Base-by-base conservation (phyloP, 1,139 yeast species). In the Kodamaea derodonti region DNA sequence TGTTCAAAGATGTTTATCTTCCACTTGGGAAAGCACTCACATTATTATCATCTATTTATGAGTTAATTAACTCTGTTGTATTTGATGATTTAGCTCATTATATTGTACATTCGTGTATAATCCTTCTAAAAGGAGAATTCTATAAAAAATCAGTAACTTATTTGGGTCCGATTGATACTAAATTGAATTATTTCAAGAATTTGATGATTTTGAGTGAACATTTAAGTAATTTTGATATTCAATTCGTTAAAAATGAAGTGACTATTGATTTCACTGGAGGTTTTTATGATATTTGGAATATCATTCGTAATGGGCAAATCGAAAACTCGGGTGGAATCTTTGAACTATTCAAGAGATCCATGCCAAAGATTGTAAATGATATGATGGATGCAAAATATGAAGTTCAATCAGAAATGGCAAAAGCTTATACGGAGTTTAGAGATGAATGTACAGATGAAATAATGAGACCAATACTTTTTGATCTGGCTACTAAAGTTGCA, bases 51-150 rank as follows among this genome's bases (percentile, higher is more conserved):
- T 84, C 79, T 50, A 82, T 90, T 15, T 85, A 87, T 52, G 95
- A 86, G 50, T 65, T 88, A 46, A 75, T 90, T 17, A 80, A 82
- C 44, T 77, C 84, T 1, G 65, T 75, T 8, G 85, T 88, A 1
- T 90, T 90, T 60, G 95, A 88, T 51, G 95, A 87, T 51, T 60
- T 90, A 42, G 95, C 97, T 0, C 95, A 88, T 54, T 78, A 84
- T 36, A 80, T 87, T 38, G 86, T 90, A 4, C 95, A 86, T 51
- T 76, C 84, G 31, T 83, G 95, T 47, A 72, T 90, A 26, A 55
- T 62, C 27, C 34, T 84, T 78, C 20, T 69, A 72, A 54, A 73
- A 63, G 54, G 66, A 51, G 48, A 62, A 24, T 85, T 84, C 6
- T 75, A 72, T 45, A 62, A 41, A 60, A 71, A 40, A 43, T 63